Percentiles rank a stretch among this genome's conserved stretches.
These are phyloP conservation scores for Aureobasidium zeae DNA, from an alignment of 2,329 filamentous ascomycete genomes.

Conservation along the genomic window DNA sequence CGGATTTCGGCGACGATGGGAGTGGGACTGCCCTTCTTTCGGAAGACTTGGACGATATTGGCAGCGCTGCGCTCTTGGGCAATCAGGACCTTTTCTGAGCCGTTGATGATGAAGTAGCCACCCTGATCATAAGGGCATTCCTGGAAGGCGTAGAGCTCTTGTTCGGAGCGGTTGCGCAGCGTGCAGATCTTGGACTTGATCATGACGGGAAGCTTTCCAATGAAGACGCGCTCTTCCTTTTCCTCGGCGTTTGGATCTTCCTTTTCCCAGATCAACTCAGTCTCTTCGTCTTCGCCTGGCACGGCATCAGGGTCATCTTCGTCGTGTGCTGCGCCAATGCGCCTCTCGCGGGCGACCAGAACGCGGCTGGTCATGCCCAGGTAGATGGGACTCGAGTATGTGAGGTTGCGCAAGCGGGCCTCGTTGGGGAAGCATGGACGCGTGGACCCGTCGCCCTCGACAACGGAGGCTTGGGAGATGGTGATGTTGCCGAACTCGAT, in stretches of 20 bases:
- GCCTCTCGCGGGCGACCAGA: slow-evolving; percentile 69
- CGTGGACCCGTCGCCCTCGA: slow-evolving; percentile 83
- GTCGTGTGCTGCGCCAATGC: slow-evolving; percentile 51
- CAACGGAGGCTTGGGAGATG: slow-evolving; percentile 81
- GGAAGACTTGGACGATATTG: slow-evolving; percentile 98
- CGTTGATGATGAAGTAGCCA: slow-evolving; percentile 98
- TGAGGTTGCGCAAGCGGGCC: slow-evolving; percentile 88
- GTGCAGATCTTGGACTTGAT: slow-evolving; percentile 95
- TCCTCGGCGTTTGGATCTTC: slow-evolving; percentile 27
- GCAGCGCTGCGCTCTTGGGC: slow-evolving; percentile 95
- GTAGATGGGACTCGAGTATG: slow-evolving; percentile 87
- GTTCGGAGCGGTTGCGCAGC: slow-evolving; percentile 70
- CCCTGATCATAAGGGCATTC: slow-evolving; percentile 98
- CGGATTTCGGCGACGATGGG: slow-evolving; percentile 93
- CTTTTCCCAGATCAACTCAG: slow-evolving; percentile 38
- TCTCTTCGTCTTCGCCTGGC: slow-evolving; percentile 38
- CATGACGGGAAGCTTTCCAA: slow-evolving; percentile 96
- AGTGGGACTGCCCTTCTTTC: slow-evolving; percentile 91
- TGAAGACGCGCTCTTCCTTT: slow-evolving; percentile 68
- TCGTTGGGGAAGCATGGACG: slow-evolving; percentile 85
- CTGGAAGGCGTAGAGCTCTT: slow-evolving; percentile 80
- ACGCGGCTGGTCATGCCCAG: slow-evolving; percentile 80
- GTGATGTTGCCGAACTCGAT: slow-evolving; percentile 88
- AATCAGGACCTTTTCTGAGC: slow-evolving; percentile 95
- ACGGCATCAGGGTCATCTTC: slow-evolving; percentile 52